Evolutionary conservation across 805 yeast species (phyloP).

Genomic region (Torulaspora franciscae): DNA sequence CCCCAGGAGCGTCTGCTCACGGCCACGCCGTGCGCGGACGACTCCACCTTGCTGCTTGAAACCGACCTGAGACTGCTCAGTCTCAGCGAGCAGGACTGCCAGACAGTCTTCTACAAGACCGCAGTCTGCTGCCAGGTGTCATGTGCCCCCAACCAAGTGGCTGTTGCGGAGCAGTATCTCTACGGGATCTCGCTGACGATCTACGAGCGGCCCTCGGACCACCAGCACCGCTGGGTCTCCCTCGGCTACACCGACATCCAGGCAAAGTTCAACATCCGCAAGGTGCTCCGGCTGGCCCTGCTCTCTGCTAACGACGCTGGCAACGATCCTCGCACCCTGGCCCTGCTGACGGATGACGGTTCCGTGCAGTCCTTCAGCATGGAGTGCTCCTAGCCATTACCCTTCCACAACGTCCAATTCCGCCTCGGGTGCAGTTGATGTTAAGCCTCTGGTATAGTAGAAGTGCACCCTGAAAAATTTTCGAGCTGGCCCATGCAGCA

Average conservation of each 20-base stretch:
- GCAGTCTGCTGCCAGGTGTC: neutral
- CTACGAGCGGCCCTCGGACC: constrained; percentile 11
- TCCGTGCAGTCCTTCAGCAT: constrained; percentile 6
- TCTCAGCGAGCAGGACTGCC: neutral
- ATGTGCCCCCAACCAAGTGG: constrained; percentile 7
- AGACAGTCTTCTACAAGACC: constrained; percentile 10
- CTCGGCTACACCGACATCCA: constrained; percentile 22
- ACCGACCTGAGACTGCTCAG: constrained; percentile 10
- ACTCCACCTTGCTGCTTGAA: constrained; percentile 1
- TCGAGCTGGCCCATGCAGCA: constrained; percentile 1
- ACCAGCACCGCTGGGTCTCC: constrained; percentile 17
- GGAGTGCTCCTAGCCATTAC: neutral
- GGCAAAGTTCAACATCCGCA: constrained; percentile 20
- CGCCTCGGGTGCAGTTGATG: neutral
- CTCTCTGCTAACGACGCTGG: neutral
- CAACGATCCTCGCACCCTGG: neutral
- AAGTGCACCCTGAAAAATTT: constrained; percentile 20
- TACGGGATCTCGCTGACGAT: constrained; percentile 22
- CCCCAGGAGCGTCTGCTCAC: constrained; percentile 10
- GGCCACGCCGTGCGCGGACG: constrained; percentile 2
- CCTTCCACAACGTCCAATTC: neutral
- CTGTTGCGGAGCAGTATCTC: constrained; percentile 18
- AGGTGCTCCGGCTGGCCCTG: constrained; percentile 11
- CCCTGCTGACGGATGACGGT: constrained; percentile 9
- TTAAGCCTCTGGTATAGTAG: neutral